Conservation (phyloP, 2,329 filamentous ascomycete species). For the Aspergillus jensenii region DNA sequence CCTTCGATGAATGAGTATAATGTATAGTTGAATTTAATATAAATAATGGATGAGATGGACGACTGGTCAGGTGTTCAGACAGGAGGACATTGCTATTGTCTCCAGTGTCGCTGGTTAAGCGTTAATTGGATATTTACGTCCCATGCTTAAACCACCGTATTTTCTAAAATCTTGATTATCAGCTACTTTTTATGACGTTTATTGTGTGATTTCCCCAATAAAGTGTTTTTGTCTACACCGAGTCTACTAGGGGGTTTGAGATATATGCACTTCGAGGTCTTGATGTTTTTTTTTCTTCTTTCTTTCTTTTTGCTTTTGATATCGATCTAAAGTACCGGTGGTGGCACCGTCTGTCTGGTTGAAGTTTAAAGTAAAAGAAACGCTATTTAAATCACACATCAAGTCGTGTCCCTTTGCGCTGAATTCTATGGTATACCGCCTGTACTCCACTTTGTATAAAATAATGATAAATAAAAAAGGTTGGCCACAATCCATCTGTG, state of each 20-base stretch:
- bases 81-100: no score
- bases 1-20: no score
- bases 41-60: no score
- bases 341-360: background rate
- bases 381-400: conserved; percentile 12
- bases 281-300: background rate
- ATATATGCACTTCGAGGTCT: background rate
- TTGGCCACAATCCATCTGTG: background rate
- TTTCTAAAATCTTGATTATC: no score
- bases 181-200: background rate
- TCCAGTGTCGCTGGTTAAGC: no score
- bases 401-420: conserved; percentile 11
- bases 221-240: background rate
- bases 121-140: no score
- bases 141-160: no score
- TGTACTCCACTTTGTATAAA: background rate
- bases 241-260: background rate
- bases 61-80: no score
- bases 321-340: background rate
- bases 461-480: background rate
- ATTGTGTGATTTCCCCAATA: background rate
- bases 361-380: background rate
- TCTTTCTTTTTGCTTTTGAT: background rate
- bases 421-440: conserved; percentile 5
- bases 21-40: no score